Percentiles rank a stretch among this genome's conserved stretches.
These are phyloP conservation scores for Cercospora sp. DNA, from an alignment of 2,329 filamentous ascomycete species.

Conservation along the genomic window DNA sequence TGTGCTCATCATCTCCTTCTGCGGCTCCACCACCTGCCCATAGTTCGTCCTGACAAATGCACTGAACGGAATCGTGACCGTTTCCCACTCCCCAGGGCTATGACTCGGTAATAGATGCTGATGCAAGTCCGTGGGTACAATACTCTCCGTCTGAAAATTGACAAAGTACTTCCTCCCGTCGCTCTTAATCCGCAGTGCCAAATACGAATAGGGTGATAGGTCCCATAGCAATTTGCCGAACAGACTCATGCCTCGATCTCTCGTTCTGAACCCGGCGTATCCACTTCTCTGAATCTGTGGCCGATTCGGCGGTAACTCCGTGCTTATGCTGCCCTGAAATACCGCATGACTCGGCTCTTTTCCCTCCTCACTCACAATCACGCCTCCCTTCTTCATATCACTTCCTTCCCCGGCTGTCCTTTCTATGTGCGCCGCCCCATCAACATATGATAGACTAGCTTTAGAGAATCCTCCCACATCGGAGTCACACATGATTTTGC, in stretches of 20 bases:
- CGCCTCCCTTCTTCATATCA: slow-evolving; percentile 20
- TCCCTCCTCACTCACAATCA: slow-evolving; percentile 27
- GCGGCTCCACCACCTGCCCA: slow-evolving; percentile 87
- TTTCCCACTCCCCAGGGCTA: slow-evolving; percentile 87
- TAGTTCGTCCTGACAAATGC: slow-evolving; percentile 96
- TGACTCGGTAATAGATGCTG: slow-evolving; percentile 85
- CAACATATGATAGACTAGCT: slow-evolving; percentile 65
- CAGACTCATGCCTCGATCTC: slow-evolving; percentile 72
- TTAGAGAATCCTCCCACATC: slow-evolving; percentile 85
- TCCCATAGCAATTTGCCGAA: slow-evolving; percentile 87
- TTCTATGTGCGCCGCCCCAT: slow-evolving; percentile 28
- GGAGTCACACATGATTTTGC: slow-evolving; percentile 78
- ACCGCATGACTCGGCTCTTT: slow-evolving; percentile 65
- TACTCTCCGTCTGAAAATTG: slow-evolving; percentile 91
- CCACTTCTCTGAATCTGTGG: slow-evolving; percentile 77
- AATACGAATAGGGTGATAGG: slow-evolving; percentile 82
- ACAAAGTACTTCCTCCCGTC: slow-evolving; percentile 92
- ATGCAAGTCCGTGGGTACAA: slow-evolving; percentile 92
- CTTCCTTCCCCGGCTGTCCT: slow-evolving; percentile 13
- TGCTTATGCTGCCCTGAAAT: slow-evolving; percentile 88
- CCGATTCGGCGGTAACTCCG: slow-evolving; percentile 71
- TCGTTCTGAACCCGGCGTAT: slow-evolving; percentile 87
- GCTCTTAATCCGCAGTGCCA: slow-evolving; percentile 84
- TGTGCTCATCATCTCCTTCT: slow-evolving; percentile 82
- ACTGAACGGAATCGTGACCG: slow-evolving; percentile 83